These are phyloP conservation scores for Agaricus bisporus DNA, from an alignment of 768 basidiomycete genomes.

Conservation along the genomic window DNA sequence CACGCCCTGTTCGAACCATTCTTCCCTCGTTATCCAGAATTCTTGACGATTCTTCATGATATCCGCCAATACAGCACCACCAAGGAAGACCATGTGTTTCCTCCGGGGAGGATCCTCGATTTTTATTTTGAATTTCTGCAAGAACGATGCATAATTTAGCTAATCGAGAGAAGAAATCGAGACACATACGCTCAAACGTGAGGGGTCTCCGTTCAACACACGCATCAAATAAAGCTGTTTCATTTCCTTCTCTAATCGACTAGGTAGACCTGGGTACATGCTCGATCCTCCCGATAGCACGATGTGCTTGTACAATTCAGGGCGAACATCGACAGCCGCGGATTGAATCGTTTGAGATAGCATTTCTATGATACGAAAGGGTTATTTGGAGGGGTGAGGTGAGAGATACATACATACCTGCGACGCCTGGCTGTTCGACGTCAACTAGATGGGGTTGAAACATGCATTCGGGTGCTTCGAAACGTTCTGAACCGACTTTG, in stretches of 20 bases:
- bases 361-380: slow-evolving; percentile 57
- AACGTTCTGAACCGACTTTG: slow-evolving; percentile 97
- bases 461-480: slow-evolving; percentile 99
- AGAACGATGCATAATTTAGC: not conserved
- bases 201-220: slow-evolving; percentile 80
- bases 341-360: slow-evolving; percentile 93
- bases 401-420: slow-evolving; percentile 47
- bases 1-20: slow-evolving; percentile 91
- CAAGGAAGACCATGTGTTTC: slow-evolving; percentile 99
- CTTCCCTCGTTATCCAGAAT: slow-evolving; percentile 93
- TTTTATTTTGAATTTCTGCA: slow-evolving; percentile 97
- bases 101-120: slow-evolving; percentile 98
- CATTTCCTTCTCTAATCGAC: slow-evolving; percentile 98
- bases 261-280: slow-evolving; percentile 98
- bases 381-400: not conserved
- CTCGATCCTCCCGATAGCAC: slow-evolving; percentile 96
- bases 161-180: not conserved
- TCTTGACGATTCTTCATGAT: slow-evolving; percentile 95
- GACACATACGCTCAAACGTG: slow-evolving; percentile 74
- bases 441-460: slow-evolving; percentile 99
- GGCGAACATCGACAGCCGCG: slow-evolving; percentile 83
- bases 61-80: slow-evolving; percentile 96
- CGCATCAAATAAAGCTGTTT: slow-evolving; percentile 95
- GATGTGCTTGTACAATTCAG: slow-evolving; percentile 95
- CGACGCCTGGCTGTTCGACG: slow-evolving; percentile 93